Conservation (phyloP, 805 yeast species). For the Wickerhamiella sorbophila region DNA sequence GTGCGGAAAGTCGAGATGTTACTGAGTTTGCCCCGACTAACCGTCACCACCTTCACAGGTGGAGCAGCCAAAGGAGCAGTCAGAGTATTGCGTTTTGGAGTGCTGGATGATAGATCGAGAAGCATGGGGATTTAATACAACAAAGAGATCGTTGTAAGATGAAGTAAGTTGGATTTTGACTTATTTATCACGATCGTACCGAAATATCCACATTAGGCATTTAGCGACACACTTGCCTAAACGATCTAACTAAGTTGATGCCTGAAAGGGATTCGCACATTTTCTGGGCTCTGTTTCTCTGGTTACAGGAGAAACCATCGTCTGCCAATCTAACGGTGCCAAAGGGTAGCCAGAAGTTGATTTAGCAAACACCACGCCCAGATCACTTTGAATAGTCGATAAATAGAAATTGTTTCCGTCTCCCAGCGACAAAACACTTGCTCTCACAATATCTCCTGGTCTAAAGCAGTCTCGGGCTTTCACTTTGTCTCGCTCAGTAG, state of each 20-base stretch:
- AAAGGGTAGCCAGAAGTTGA: conserved; percentile 58
- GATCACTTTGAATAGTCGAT: conserved; percentile 76
- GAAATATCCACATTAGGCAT: no score
- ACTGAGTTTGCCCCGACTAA: background rate
- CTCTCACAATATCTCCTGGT: conserved; percentile 89
- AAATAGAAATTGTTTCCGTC: conserved; percentile 87
- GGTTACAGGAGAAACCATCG: conserved; percentile 66
- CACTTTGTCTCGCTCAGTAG: conserved; percentile 81
- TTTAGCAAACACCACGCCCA: conserved; percentile 85
- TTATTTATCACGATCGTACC: no score
- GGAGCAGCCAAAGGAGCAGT: no score
- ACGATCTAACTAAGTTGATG: conserved; percentile 24
- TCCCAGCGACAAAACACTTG: conserved; percentile 68
- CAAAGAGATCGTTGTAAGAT: no score
- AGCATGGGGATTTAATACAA: no score
- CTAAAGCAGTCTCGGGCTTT: conserved; percentile 62
- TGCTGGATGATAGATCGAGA: no score
- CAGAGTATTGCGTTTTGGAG: no score
- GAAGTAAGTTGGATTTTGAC: no score
- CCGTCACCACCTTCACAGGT: background rate
- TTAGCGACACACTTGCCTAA: no score
- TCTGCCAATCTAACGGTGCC: conserved; percentile 92
- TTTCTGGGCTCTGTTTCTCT: conserved; percentile 70
- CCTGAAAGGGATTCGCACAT: conserved; percentile 69
- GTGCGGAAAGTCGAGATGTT: background rate